Evolutionary conservation across 768 basidiomycete genomes (phyloP).

Genomic region (Podaxis sp.): DNA sequence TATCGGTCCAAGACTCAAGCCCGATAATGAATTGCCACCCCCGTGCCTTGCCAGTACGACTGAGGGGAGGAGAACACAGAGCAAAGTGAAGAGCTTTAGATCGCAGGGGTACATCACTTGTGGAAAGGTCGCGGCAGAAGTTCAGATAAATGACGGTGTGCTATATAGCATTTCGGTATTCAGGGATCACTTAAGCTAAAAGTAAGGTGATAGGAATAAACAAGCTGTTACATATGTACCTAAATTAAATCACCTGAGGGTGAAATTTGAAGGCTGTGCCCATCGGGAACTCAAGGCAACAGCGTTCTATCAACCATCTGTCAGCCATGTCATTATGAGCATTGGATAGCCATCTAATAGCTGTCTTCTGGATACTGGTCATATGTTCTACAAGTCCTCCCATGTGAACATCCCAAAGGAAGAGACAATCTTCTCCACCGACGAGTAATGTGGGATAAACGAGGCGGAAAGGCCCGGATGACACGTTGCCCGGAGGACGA

Average conservation of each 20-base stretch:
- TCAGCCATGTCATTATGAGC: too few relatives aligned
- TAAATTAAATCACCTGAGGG: too few relatives aligned
- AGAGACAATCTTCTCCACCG: conserved; percentile 43
- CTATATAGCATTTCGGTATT: background rate
- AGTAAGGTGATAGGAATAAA: background rate
- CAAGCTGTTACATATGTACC: background rate
- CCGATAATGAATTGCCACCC: background rate
- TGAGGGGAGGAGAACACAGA: background rate
- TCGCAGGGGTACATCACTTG: background rate
- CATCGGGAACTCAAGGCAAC: too few relatives aligned
- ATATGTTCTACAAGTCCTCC: conserved; percentile 50
- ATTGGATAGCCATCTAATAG: too few relatives aligned
- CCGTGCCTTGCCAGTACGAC: background rate
- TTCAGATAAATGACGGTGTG: background rate
- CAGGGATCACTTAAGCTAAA: background rate
- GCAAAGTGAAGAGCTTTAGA: background rate
- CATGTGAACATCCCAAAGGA: conserved; percentile 62
- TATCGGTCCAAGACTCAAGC: background rate
- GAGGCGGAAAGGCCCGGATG: conserved; percentile 16
- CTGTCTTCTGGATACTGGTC: conserved; percentile 31
- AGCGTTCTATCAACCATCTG: too few relatives aligned
- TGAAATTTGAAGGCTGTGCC: too few relatives aligned
- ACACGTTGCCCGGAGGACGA: conserved; percentile 5
- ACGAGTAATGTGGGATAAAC: conserved; percentile 67
- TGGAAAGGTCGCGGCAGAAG: background rate